These are phyloP conservation scores for Clarkia xantiana DNA, from an alignment of 345 rosid species.

Conservation along the genomic window DNA sequence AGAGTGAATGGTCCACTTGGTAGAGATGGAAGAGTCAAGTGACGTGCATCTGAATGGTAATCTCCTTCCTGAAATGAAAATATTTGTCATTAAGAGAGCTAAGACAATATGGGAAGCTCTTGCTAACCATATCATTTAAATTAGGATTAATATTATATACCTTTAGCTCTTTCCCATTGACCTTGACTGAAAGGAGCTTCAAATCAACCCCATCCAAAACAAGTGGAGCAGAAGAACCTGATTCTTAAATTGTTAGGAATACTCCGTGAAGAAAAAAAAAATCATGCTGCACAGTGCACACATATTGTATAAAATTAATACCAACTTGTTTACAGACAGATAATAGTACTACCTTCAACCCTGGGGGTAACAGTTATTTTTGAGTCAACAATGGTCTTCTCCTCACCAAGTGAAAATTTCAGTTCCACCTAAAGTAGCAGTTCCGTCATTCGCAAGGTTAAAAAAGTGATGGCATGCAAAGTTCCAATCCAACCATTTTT, in stretches of 20 bases:
- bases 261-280: not conserved
- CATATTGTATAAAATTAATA: not conserved
- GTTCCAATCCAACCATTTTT: not conserved
- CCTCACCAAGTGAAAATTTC: slow-evolving; percentile 74
- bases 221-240: slow-evolving; percentile 64
- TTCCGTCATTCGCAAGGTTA: slow-evolving; percentile 2
- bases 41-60: slow-evolving; percentile 46
- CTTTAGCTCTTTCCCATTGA: slow-evolving; percentile 53
- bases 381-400: slow-evolving; percentile 80
- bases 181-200: slow-evolving; percentile 66
- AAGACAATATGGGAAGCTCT: too few species aligned
- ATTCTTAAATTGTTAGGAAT: slow-evolving; percentile 4
- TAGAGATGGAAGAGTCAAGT: slow-evolving; percentile 51
- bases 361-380: slow-evolving; percentile 63
- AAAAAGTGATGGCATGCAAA: not conserved
- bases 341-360: slow-evolving; percentile 45
- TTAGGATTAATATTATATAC: slow-evolving; percentile 15
- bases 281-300: too few species aligned
- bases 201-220: slow-evolving; percentile 73
- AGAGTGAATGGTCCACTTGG: slow-evolving; percentile 52
- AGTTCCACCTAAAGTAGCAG: slow-evolving; percentile 52
- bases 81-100: not conserved
- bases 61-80: slow-evolving; percentile 40
- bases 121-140: not conserved
- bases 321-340: not conserved